These are phyloP conservation scores for Calonectria multiphialidica DNA, from an alignment of 2,329 filamentous ascomycete species.

Conservation along the genomic window DNA sequence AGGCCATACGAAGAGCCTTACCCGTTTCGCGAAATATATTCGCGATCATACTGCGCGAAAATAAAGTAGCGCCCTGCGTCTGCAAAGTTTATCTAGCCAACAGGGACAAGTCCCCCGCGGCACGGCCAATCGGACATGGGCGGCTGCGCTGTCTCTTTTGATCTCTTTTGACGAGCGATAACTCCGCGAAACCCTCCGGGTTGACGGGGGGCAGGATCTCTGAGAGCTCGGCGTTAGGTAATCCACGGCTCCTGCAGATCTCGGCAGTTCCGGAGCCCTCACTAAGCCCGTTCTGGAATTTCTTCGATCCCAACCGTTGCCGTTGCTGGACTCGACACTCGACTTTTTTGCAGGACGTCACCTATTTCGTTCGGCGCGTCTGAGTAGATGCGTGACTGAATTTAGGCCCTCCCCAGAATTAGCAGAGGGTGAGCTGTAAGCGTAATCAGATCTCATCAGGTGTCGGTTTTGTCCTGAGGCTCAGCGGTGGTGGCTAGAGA, in stretches of 20 bases:
- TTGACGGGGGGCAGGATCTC: too few species aligned
- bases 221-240: constrained; percentile 26
- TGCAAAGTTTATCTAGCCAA: neutral
- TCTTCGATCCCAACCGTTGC: neutral
- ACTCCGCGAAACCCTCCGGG: neutral
- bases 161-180: neutral
- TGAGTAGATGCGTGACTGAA: neutral
- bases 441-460: neutral
- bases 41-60: neutral
- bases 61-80: neutral
- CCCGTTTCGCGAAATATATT: neutral
- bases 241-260: constrained; percentile 19
- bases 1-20: neutral
- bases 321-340: neutral
- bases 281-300: constrained; percentile 35
- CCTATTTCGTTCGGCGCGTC: neutral
- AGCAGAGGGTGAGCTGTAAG: neutral
- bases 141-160: neutral
- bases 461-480: neutral
- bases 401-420: neutral
- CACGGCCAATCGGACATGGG: neutral
- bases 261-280: constrained; percentile 34
- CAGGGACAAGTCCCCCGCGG: neutral
- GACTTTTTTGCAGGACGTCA: neutral
- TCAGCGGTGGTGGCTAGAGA: neutral